phyloP scores from a whole-genome alignment of 345 rosid species.

The Euphorbia tirucalli region DNA sequence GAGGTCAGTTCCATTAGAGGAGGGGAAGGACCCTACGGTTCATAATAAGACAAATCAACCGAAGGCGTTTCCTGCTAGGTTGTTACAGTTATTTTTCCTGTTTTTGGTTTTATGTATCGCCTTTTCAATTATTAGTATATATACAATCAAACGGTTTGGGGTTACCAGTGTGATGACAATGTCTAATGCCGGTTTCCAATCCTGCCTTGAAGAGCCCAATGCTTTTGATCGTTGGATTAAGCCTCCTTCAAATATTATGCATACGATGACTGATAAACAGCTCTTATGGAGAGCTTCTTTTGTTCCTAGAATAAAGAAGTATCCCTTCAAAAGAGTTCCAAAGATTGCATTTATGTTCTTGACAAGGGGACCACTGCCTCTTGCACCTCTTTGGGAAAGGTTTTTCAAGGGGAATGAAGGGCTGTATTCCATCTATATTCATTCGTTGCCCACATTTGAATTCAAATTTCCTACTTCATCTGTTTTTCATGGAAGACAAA shows the following conservation, averaged over 20 bases:
- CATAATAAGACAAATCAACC: conserved; percentile 38
- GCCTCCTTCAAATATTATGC: conserved; percentile 59
- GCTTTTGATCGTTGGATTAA: conserved; percentile 55
- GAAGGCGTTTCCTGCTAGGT: conserved; percentile 51
- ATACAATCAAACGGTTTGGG: conserved; percentile 58
- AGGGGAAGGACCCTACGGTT: conserved; percentile 57
- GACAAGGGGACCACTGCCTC: conserved; percentile 88
- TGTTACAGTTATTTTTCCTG: conserved; percentile 47
- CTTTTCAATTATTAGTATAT: conserved; percentile 66
- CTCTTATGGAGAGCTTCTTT: conserved; percentile 88
- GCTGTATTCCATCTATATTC: conserved; percentile 74
- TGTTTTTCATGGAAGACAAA: conserved; percentile 65
- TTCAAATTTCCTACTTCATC: conserved; percentile 54
- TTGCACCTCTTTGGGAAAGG: conserved; percentile 90
- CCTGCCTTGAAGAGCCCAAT: conserved; percentile 40
- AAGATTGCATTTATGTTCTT: conserved; percentile 97
- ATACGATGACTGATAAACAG: conserved; percentile 70
- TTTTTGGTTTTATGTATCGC: conserved; percentile 53
- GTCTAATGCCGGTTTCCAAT: conserved; percentile 44
- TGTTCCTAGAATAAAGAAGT: conserved; percentile 55
- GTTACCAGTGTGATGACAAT: conserved; percentile 45
- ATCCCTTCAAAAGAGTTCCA: conserved; percentile 72
- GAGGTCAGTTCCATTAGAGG: conserved; percentile 59
- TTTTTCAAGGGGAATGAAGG: conserved; percentile 75
- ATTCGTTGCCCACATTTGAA: conserved; percentile 70